These are phyloP conservation scores for Acanthamoeba culbertsoni DNA, from an alignment of 208 protist genomes.

Conservation along the genomic window DNA sequence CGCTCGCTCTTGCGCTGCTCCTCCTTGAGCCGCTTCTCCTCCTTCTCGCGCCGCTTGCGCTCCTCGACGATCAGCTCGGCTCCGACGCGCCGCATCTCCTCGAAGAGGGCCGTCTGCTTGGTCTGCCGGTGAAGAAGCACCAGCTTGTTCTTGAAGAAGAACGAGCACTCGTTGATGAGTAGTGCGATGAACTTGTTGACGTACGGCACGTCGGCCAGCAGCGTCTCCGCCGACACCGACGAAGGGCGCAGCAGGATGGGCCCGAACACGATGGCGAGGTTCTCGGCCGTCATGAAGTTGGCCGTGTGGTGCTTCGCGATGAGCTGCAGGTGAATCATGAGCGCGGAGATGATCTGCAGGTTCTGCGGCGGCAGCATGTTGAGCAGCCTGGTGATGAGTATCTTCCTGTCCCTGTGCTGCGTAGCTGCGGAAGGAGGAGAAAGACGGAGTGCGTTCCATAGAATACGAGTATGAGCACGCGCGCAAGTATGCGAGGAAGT, in stretches of 20 bases:
- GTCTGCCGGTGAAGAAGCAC: slow-evolving; percentile 8
- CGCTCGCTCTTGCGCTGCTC: neutral
- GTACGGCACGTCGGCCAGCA: slow-evolving; percentile 40
- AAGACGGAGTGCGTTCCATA: neutral
- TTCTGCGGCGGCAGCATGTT: slow-evolving; percentile 45
- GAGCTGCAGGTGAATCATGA: neutral
- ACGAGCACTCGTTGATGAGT: slow-evolving; percentile 29
- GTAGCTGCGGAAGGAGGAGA: neutral
- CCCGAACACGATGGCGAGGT: slow-evolving; percentile 54
- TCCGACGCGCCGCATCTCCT: neutral
- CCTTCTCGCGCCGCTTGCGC: slow-evolving; percentile 13
- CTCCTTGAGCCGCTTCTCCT: slow-evolving; percentile 1
- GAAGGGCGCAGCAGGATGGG: slow-evolving; percentile 11
- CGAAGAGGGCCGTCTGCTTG: neutral
- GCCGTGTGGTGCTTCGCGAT: neutral
- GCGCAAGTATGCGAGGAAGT: neutral
- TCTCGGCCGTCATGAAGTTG: slow-evolving; percentile 57
- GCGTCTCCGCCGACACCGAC: neutral
- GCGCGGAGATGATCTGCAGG: neutral
- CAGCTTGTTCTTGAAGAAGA: slow-evolving; percentile 54
- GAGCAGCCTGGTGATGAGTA: neutral
- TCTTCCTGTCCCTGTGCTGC: slow-evolving; percentile 43
- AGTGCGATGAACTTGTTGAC: slow-evolving; percentile 48
- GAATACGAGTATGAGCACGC: neutral
- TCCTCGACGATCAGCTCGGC: slow-evolving; percentile 7